These are phyloP conservation scores for Cenococcum geophilum DNA, from an alignment of 495 filamentous ascomycete genomes.

Conservation along the genomic window DNA sequence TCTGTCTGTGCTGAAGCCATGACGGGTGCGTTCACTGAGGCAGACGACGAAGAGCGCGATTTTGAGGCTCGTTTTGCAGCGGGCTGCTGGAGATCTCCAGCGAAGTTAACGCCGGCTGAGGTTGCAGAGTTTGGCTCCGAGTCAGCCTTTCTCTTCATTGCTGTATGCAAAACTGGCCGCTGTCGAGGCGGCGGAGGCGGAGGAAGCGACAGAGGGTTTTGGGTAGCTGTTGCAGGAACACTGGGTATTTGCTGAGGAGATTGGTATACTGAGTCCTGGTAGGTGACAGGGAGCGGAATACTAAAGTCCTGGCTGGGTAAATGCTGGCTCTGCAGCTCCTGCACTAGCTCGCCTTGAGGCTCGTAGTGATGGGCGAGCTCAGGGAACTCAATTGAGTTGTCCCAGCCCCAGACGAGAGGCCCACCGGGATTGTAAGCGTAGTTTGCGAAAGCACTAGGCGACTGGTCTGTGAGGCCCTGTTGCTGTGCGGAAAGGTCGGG, in stretches of 20 bases:
- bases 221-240: neutral
- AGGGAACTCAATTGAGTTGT: slow-evolving; percentile 28
- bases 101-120: slow-evolving; percentile 17
- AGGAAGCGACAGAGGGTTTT: slow-evolving; percentile 25
- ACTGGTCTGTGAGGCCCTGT: slow-evolving; percentile 3
- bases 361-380: slow-evolving; percentile 37
- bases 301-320: slow-evolving; percentile 31
- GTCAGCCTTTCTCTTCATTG: slow-evolving; percentile 35
- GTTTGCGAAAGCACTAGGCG: slow-evolving; percentile 14
- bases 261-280: slow-evolving; percentile 15
- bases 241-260: slow-evolving; percentile 12
- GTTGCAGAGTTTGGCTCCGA: slow-evolving; percentile 31
- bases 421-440: slow-evolving; percentile 22
- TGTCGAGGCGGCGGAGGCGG: slow-evolving; percentile 10
- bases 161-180: slow-evolving; percentile 22
- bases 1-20: slow-evolving; percentile 11
- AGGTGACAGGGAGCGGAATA: slow-evolving; percentile 30
- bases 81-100: slow-evolving; percentile 14
- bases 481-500: slow-evolving; percentile 13
- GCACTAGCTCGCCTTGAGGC: slow-evolving; percentile 38
- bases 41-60: slow-evolving; percentile 27
- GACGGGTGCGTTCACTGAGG: slow-evolving; percentile 19
- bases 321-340: slow-evolving; percentile 31
- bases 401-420: slow-evolving; percentile 34
- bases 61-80: slow-evolving; percentile 25